Base-by-base conservation (phyloP, 2,329 filamentous ascomycete species). In the Xylaria sp. region DNA sequence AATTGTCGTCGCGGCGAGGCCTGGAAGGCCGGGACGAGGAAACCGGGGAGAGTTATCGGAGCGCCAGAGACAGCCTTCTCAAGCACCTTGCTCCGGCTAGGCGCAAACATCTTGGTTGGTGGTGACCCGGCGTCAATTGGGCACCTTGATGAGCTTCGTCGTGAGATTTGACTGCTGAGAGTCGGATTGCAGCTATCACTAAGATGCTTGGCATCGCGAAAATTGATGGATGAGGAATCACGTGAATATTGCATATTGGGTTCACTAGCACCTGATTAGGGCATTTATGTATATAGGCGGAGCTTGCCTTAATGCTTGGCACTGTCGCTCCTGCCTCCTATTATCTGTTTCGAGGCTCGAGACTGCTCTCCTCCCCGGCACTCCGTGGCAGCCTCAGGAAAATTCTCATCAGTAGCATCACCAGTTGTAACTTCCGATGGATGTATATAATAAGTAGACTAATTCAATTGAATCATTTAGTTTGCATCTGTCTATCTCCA, bases 1-100 rank as follows among this genome's bases (percentile, higher is more conserved):
- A 98, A 98, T 71, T 83, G 82, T 77, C 87, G 85, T 73, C 80
- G 80, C 46, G 81, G 76, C 65, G 72, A 50, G 18, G 73, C 72
- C 77, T 88, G 89, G 82, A 94, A 90, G 57, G 91, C 90, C 13
- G 92, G 92, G 15, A 93, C 83, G 58, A 95, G 89, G 79, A 94
- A 94, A 32, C 87, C 82, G 37, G 92, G 92, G 56, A 94, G 83
- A n/a, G 85, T 86, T 68, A 84, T 81, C 64, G 84, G 81, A 28
- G 83, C 77, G 32, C 81, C 80, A 50, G 81, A 80, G 57, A 89
- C 78, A 71, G 88, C 85, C 82, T 86, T 86, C 76, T 87, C 85
- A 73, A 91, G 81, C 74, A 85, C 86, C 81, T 86, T 87, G 76
- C 87, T 86, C 79, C 89, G 85, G 76, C 88, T 86, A 73, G 88